phyloP scores from a whole-genome alignment of 2,329 filamentous ascomycete species.

The Fusarium pseudocircinatum region DNA sequence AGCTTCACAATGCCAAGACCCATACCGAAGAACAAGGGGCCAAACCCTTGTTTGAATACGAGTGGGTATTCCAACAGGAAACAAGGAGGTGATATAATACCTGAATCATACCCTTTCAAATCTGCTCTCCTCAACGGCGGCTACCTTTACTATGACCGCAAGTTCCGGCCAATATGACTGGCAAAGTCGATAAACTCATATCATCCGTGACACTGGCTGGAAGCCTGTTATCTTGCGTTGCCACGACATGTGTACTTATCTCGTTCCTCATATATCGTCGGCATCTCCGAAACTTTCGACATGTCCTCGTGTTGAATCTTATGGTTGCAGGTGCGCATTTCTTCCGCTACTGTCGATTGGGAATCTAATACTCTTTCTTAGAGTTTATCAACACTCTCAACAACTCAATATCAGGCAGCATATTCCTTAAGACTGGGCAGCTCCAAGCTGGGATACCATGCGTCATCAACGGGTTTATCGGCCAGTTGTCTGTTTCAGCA shows the following conservation, averaged over 20 bases:
- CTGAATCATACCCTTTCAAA: background rate
- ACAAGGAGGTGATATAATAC: background rate
- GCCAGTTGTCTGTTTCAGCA: constrained; percentile 37
- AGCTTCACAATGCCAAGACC: constrained; percentile 4
- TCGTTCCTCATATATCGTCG: constrained; percentile 37
- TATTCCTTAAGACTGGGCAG: constrained; percentile 18
- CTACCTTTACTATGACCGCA: constrained; percentile 4
- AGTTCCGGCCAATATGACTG: constrained; percentile 13
- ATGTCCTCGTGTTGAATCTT: constrained; percentile 37
- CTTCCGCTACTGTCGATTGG: too few species aligned
- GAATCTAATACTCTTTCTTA: background rate
- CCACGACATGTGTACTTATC: constrained; percentile 33
- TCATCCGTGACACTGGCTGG: constrained; percentile 38
- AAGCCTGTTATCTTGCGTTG: constrained; percentile 34
- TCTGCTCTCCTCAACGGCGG: background rate
- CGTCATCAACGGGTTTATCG: constrained; percentile 31
- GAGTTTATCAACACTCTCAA: constrained; percentile 40
- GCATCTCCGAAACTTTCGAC: constrained; percentile 37
- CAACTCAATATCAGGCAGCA: constrained; percentile 37
- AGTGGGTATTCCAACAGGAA: background rate
- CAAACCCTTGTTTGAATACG: constrained; percentile 3
- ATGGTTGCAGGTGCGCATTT: constrained; percentile 33
- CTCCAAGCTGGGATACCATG: constrained; percentile 28
- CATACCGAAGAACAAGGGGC: constrained; percentile 6
- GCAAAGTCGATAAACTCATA: constrained; percentile 27